A percentile compares a stretch with the other conserved stretches of the same genome.
Evolutionary conservation across 2,329 filamentous ascomycete species (phyloP).

Genomic region (Neonectria neomacrospora): DNA sequence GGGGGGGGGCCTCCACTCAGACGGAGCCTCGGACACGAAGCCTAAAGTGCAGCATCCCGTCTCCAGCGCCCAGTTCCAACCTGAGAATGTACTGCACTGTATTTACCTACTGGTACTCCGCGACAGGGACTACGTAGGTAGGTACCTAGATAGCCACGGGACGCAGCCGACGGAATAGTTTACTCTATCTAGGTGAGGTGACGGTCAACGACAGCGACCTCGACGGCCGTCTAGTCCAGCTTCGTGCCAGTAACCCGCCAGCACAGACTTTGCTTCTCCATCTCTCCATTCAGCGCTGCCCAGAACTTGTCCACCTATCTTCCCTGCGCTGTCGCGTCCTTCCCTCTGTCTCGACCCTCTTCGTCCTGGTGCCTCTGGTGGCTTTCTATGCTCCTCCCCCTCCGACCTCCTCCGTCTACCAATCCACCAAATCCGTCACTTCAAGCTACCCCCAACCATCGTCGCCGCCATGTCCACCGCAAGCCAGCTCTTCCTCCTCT

Average conservation of each 20-base stretch:
- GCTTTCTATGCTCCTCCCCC: background rate
- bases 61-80: background rate
- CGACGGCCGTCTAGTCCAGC: background rate
- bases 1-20: too few species aligned
- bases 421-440: background rate
- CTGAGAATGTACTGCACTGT: background rate
- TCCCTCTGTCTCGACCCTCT: background rate
- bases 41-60: background rate
- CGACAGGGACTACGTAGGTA: background rate
- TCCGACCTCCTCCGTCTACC: conserved; percentile 1
- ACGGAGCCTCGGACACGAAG: background rate
- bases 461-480: conserved; percentile 57
- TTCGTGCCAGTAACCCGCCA: background rate
- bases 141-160: too few species aligned
- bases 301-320: background rate
- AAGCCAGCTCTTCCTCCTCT: conserved; percentile 88
- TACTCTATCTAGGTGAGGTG: background rate
- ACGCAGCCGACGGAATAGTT: background rate
- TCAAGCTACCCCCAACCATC: background rate
- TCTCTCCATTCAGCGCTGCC: conserved; percentile 1
- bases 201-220: background rate
- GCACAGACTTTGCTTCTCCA: background rate
- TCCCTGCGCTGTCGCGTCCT: conserved; percentile 1
- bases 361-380: conserved; percentile 1
- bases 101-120: background rate